Evolutionary conservation across 176 grass and related monocot species (phyloP).

Genomic region (Zoysia pacifica): DNA sequence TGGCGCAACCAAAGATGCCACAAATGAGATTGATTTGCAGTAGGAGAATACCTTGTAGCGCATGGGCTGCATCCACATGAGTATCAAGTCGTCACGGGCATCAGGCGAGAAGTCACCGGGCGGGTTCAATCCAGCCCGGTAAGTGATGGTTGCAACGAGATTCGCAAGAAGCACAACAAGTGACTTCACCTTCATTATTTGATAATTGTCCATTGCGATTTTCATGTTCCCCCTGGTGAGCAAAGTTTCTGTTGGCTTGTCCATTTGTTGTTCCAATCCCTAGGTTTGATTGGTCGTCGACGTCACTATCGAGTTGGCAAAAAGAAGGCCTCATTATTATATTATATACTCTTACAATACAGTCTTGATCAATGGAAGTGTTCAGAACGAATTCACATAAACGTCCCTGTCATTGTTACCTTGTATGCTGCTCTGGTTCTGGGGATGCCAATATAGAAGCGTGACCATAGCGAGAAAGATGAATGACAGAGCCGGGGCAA

Average conservation of each 20-base stretch:
- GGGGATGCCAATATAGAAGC: too few relatives aligned
- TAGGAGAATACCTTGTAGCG: constrained; percentile 40
- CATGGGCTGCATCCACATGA: background rate
- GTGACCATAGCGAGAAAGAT: background rate
- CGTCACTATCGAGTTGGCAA: too few relatives aligned
- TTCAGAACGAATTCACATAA: too few relatives aligned
- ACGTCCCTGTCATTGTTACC: too few relatives aligned
- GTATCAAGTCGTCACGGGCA: constrained; percentile 3
- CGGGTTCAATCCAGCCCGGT: constrained; percentile 33
- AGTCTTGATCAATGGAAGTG: too few relatives aligned
- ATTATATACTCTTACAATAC: too few relatives aligned
- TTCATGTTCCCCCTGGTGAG: background rate
- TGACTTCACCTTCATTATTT: background rate
- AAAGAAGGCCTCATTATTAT: too few relatives aligned
- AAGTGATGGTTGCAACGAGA: constrained; percentile 36
- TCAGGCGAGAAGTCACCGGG: constrained; percentile 42
- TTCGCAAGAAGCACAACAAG: constrained; percentile 32
- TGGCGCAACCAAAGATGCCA: constrained; percentile 38
- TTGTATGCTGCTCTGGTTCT: too few relatives aligned
- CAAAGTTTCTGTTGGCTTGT: background rate
- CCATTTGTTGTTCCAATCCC: too few relatives aligned
- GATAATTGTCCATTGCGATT: background rate
- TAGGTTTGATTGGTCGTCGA: too few relatives aligned
- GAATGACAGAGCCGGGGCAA: background rate
- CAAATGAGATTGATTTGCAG: constrained; percentile 36